phyloP scores from a whole-genome alignment of 306 rosid genomes.

The Hippophae rhamnoides region DNA sequence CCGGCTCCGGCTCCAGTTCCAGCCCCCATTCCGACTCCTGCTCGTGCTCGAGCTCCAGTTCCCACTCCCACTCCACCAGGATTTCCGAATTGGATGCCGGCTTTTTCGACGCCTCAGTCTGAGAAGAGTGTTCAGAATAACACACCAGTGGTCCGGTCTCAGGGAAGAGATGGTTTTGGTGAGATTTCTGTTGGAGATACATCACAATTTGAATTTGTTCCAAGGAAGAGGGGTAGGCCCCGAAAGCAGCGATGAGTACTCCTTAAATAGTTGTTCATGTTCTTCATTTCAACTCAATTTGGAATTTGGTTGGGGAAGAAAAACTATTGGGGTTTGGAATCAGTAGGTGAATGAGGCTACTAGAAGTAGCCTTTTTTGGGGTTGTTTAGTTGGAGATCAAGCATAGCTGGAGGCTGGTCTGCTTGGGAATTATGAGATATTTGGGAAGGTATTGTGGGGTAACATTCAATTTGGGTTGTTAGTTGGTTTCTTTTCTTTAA shows the following conservation, averaged over 20 bases:
- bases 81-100: constrained; percentile 65
- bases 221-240: constrained; percentile 59
- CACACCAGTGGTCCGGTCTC: neutral
- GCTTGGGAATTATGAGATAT: too few species aligned
- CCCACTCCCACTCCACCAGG: neutral
- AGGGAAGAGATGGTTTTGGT: constrained; percentile 2
- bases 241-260: constrained; percentile 11
- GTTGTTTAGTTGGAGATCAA: too few species aligned
- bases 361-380: too few species aligned
- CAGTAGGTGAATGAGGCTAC: too few species aligned
- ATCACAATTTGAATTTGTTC: neutral
- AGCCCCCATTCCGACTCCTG: neutral
- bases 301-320: neutral
- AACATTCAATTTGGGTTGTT: too few species aligned
- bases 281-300: neutral
- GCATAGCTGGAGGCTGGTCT: too few species aligned
- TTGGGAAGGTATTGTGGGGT: too few species aligned
- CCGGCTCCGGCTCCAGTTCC: neutral
- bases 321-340: neutral
- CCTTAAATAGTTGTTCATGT: neutral
- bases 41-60: too few species aligned
- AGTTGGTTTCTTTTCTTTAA: too few species aligned
- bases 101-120: constrained; percentile 12
- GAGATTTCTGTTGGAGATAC: constrained; percentile 22
- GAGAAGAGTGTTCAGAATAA: constrained; percentile 18